Base-by-base conservation (phyloP, 768 basidiomycete species). In the Xanthoconium stramineum region DNA sequence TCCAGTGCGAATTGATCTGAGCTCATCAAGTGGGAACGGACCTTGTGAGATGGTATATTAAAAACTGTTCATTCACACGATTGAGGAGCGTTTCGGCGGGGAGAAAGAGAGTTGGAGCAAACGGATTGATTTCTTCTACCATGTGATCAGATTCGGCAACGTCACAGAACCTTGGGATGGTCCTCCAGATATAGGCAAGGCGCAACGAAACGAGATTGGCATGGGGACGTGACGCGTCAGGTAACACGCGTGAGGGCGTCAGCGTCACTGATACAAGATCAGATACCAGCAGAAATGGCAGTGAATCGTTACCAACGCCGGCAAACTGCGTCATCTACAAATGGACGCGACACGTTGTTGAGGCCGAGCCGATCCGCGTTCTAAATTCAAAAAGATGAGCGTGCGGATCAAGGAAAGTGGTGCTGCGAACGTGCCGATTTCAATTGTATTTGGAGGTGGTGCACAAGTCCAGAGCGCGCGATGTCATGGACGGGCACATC, bases 281-380 rank as follows among this genome's bases (percentile, higher is more conserved):
- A 63, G 62, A 55, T 35, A 28, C 50, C 12, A 51, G 30, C 24
- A 44, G 43, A 37, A 29, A 40, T 9, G 20, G 50, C 56, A 62
- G 55, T 51, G 29, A 59, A 19, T 38, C 0, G 11, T 14, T n/a
- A 61, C 70, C 47, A 64, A 82, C 80, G 51, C 71, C 76, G 80
- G 33, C 72, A 66, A 10, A 68, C 79, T 44, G 73, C 67, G 20
- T 78, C 72, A 59, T 80, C 78, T 20, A 83, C 65, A 58, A 76
- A 77, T 20, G 79, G 62, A 56, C 77, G 72, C n/a, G 87, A 87
- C 39, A 89, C 72, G 47, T 72, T 75, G 55, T 78, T 78, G 50
- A 90, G 70, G 37, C 83, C 85, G 12, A 90, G 78, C 55, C 77
- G 76, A 39, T 64, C 59, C 19, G 82, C 74, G 67, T 91, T 89